phyloP scores from a whole-genome alignment of 352 stramenopile genomes.

The Phytopythium cucurbitacearum region DNA sequence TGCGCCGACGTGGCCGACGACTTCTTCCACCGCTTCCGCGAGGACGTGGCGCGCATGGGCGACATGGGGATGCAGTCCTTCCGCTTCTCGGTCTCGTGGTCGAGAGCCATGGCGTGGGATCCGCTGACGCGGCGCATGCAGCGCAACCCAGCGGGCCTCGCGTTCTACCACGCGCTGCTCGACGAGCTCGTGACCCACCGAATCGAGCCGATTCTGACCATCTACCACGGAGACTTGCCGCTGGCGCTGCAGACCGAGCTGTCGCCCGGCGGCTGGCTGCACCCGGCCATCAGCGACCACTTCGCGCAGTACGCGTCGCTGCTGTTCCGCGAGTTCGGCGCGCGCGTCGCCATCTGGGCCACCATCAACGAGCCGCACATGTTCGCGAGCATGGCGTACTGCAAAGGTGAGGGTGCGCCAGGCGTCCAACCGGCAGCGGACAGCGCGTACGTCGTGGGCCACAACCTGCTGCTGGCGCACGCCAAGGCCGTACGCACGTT shows the following conservation, averaged over 20 bases:
- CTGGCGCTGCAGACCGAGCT: slow-evolving; percentile 2
- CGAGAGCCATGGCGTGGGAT: slow-evolving; percentile 81
- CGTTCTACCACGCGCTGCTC: slow-evolving; percentile 48
- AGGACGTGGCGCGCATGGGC: slow-evolving; percentile 91
- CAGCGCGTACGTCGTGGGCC: slow-evolving; percentile 19
- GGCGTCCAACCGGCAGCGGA: too few relatives aligned
- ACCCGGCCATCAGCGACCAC: neutral
- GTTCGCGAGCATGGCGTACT: neutral
- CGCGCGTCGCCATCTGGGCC: neutral
- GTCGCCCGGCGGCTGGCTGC: slow-evolving; percentile 2
- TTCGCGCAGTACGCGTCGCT: slow-evolving; percentile 1
- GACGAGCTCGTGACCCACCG: neutral
- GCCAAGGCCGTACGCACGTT: slow-evolving; percentile 65
- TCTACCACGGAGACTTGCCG: slow-evolving; percentile 18
- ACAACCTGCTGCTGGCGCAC: slow-evolving; percentile 83
- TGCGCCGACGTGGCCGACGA: slow-evolving; percentile 78
- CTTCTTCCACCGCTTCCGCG: slow-evolving; percentile 86
- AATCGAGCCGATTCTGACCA: slow-evolving; percentile 39
- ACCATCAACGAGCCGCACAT: slow-evolving; percentile 6
- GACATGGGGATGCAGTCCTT: slow-evolving; percentile 88
- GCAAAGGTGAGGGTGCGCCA: too few relatives aligned
- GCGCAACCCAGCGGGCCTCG: slow-evolving; percentile 77
- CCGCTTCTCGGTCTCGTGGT: slow-evolving; percentile 84
- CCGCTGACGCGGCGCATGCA: slow-evolving; percentile 24
- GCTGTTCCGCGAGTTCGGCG: slow-evolving; percentile 3